Evolutionary conservation across 768 basidiomycete genomes (phyloP), one percentile per base, ranked within the genome.

Genomic region (Phlebiopsis flavidoalba): DNA sequence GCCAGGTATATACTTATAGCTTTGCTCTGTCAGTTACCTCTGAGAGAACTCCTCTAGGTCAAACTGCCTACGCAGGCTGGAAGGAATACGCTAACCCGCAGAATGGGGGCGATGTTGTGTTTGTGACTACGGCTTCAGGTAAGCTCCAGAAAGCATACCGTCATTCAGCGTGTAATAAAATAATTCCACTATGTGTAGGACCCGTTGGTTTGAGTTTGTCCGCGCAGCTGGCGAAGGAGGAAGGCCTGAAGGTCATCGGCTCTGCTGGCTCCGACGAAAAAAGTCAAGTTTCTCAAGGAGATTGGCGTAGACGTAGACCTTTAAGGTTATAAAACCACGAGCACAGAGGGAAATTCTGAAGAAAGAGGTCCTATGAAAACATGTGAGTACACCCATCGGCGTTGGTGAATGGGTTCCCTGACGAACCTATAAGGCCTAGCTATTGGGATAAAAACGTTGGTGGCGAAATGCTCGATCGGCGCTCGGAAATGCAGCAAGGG

Each of bases 191-290:
- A 17, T 64, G 62, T 6, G 26, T 31, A 63, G 76, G 75, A 7
- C 73, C 85, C 15, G 87, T 91, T 31, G 88, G 88, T 63, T 81
- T 82, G n/a, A n/a, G 83, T 85, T 76, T 17, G 77, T 79, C n/a
- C 53, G 69, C 75, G 26, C 78, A 80, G 67, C 64, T 80, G n/a
- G 78, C 79, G 33, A 79, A 79, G 62, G 63, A 62, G 1, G 69
- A 72, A 0, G 80, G 79, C 0, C 62, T 77, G 36, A 87, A 85
- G 64, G 89, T 91, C 43, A 87, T 92, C 55, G 86, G 81, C 0
- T 87, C 84, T 0, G 85, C 87, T 0, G 87, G 90, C 1, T 81
- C 82, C 0, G 86, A 90, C n/a, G 85, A 87, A 54, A 91, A 92
- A 31, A 71, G 85, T 91, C 8, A 69, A 75, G 7, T 87, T 80